Evolutionary conservation across 352 stramenopile genomes (phyloP), one percentile per base, ranked within the genome.

Genomic region (Pythium dissimile): DNA sequence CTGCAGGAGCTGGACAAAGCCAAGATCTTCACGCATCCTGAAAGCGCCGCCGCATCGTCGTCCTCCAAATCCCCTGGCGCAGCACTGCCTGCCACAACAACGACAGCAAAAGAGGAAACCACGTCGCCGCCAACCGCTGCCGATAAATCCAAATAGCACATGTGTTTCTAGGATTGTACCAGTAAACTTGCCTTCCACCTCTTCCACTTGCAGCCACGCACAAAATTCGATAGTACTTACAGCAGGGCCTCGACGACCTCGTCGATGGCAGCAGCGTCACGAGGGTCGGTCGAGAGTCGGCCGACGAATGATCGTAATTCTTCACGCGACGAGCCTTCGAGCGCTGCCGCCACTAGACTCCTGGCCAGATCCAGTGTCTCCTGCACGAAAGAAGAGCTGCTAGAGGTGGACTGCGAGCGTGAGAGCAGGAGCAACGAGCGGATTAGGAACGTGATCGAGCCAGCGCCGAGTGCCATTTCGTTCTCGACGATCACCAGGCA

Each of bases 1-100:
- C 69, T 90, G 62, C 83, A 92, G 62, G 80, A 92, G 56, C 70
- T 92, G 12, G 82, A 92, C 67, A 77, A 80, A 20, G 78, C 75
- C 16, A 73, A 72, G 30, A 84, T 92, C 49, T 92, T 92, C 46
- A 71, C 84, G n/a, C 59, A 67, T 8, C 56, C 71, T 3, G 73
- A 86, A 42, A 88, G 80, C 47, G 73, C 43, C 11, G 60, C 74
- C 3, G 34, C 68, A 4, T 48, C 63, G 8, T 56, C 62, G 51
- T 73, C 73, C 4, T 89, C 76, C 10, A 73, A 58, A 1, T 87
- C 76, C 0, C 18, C 62, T 3, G 67, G 64, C 4, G 62, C 76
- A 3, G 69, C 66, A 7, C 34, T 86, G n/a, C 77, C 72, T 12
- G 55, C 56, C 11, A 44, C 51, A 11, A 28, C 35, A 3, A 26